Base-by-base conservation (phyloP, 108 stramenopile genomes). In the Schizochytrium sp. region DNA sequence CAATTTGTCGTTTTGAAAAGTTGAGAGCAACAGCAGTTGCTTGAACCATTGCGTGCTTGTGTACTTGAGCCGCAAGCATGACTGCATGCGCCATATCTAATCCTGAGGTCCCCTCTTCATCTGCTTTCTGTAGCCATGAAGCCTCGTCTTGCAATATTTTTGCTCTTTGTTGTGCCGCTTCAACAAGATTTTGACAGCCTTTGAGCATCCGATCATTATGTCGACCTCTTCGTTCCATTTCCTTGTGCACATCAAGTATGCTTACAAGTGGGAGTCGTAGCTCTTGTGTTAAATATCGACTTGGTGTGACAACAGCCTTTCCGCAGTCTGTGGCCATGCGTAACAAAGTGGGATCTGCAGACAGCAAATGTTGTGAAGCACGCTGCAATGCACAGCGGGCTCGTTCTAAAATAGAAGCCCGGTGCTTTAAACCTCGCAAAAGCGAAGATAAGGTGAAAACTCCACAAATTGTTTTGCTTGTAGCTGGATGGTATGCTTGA, bases 1-100 rank as follows among this genome's bases (percentile, higher is more conserved):
- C 76, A 53, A 83, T 83, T 28, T 83, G 76, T 0, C 76, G 76
- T 40, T 83, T 83, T 2, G 76, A 83, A 83, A 83, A 83, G 28
- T 83, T 49, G 17, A 83, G 13, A n/a, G 76, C 76, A 5, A 53
- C 55, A 28, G 49, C 76, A 50, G 50, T 55, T 47, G 76, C 76
- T 42, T 83, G 47, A 17, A 83, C 47, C 76, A 83, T 83, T 47
- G 76, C 76, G 47, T 83, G 76, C 3, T 55, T 83, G 53, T 83
- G 76, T n/a, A 83, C 76, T 2, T 83, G 76, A 12, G 76, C 47
- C 28, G 76, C 76, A 10, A 83, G 53, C 15, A 83, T 83, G 50
- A 53, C 55, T 46, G 76, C 76, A 83, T 83, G 76, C 7, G 76
- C 76, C 5, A 38, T 49, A 5, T 42, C 17, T 53, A 83, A 28